Conservation (phyloP, 768 basidiomycete species). For the Gautieria morchelliformis region DNA sequence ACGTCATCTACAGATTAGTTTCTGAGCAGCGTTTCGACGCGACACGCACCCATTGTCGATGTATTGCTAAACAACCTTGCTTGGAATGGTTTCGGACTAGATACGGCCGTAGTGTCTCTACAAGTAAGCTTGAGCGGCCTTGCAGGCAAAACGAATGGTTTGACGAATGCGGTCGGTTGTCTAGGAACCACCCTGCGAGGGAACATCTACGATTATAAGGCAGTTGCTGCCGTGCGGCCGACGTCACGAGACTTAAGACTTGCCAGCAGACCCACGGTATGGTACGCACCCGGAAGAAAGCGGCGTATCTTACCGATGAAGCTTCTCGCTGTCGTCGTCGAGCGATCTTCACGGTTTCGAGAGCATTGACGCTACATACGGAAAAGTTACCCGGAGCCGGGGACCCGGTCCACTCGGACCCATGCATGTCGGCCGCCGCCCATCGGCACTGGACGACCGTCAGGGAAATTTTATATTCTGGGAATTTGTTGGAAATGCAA, state of each 20-base stretch:
- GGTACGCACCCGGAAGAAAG: background rate
- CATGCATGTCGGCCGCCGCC: too few species aligned
- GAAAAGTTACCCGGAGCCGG: too few species aligned
- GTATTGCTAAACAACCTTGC: background rate
- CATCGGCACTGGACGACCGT: too few species aligned
- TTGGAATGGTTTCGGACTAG: background rate
- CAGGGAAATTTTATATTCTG: too few species aligned
- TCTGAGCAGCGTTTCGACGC: background rate
- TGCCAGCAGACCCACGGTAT: background rate
- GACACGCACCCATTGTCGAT: conserved; percentile 5
- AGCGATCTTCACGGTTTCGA: too few species aligned
- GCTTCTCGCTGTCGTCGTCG: background rate
- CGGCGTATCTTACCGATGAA: background rate
- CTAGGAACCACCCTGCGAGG: conserved; percentile 5
- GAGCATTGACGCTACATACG: background rate
- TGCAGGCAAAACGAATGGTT: background rate
- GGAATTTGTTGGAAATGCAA: too few species aligned
- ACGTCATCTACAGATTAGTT: background rate
- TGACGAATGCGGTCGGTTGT: background rate
- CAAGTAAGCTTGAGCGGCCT: background rate
- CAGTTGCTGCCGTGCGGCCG: background rate
- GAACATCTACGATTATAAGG: conserved; percentile 1
- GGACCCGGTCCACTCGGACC: too few species aligned
- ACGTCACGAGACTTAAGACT: background rate
- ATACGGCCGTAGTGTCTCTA: background rate